These are phyloP conservation scores for Raffaelea deltoideospora DNA, from an alignment of 2,329 filamentous ascomycete genomes.

Conservation along the genomic window DNA sequence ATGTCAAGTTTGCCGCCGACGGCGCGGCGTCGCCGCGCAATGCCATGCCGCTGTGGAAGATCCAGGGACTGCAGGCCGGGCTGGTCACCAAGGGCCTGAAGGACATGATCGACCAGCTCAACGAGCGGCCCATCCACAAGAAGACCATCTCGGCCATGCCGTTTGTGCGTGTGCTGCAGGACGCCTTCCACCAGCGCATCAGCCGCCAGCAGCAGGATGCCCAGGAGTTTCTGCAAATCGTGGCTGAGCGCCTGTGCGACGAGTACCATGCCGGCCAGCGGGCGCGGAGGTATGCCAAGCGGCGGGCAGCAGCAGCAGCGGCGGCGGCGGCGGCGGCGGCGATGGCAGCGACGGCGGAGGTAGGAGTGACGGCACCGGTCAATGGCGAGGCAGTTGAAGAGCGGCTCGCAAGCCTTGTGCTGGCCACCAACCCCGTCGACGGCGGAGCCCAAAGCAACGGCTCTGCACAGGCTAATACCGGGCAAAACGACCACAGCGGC, in stretches of 20 bases:
- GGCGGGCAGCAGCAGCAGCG: conserved; percentile 11
- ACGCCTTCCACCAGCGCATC: conserved; percentile 77
- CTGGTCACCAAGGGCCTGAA: conserved; percentile 78
- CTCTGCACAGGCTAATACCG: neutral
- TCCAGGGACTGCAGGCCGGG: conserved; percentile 59
- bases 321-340: neutral
- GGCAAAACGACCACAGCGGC: neutral
- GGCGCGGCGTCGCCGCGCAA: conserved; percentile 1
- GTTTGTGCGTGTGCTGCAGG: conserved; percentile 73
- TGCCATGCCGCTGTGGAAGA: conserved; percentile 40
- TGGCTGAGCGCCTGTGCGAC: conserved; percentile 81
- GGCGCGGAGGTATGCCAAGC: conserved; percentile 46
- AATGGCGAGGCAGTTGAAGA: conserved; percentile 4
- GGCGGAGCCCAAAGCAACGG: neutral
- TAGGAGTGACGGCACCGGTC: neutral
- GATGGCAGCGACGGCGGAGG: neutral
- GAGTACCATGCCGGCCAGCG: conserved; percentile 79
- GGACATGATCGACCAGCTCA: conserved; percentile 80
- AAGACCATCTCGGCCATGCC: conserved; percentile 83
- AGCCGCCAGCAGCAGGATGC: conserved; percentile 94
- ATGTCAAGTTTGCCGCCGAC: conserved; percentile 5
- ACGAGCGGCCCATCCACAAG: conserved; percentile 82
- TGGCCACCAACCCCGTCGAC: neutral
- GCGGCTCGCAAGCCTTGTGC: conserved; percentile 7
- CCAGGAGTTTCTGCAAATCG: conserved; percentile 90